These are phyloP conservation scores for Chrysanthemum lavandulifolium DNA, from an alignment of 129 eudicot species.

Conservation along the genomic window DNA sequence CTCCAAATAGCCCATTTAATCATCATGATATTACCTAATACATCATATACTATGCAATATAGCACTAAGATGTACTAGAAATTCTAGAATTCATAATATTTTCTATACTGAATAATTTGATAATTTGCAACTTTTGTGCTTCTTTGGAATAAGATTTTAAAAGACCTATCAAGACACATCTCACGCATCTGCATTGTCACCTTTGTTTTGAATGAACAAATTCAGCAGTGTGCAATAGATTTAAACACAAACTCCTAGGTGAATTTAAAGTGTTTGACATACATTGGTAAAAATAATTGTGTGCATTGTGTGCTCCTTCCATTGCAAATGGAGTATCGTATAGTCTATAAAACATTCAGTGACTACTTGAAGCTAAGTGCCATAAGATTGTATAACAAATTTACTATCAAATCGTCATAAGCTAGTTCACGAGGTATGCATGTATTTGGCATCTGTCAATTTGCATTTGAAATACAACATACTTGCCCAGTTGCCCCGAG, in stretches of 20 bases:
- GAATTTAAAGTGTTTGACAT: not conserved
- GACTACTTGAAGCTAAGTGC: conserved; percentile 1
- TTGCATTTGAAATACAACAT: too few species aligned
- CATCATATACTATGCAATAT: not conserved
- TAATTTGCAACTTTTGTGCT: too few species aligned
- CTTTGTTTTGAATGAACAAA: conserved; percentile 9
- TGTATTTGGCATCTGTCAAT: not conserved
- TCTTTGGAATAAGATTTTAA: too few species aligned
- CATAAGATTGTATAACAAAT: conserved; percentile 6
- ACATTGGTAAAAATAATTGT: not conserved
- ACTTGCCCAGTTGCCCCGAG: not conserved
- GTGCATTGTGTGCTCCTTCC: not conserved
- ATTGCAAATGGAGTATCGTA: conserved; percentile 1
- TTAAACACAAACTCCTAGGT: not conserved
- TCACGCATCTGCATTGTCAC: not conserved
- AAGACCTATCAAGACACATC: too few species aligned
- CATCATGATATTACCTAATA: not conserved
- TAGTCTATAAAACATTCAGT: not conserved
- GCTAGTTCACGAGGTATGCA: conserved; percentile 4
- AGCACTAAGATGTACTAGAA: not conserved
- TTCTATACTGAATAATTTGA: too few species aligned
- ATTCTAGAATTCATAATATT: not conserved
- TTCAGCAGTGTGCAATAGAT: not conserved
- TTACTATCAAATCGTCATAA: conserved; percentile 4
- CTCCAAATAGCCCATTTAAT: not conserved